phyloP scores from a whole-genome alignment of 1,284 basidiomycete genomes.

The Quambalaria eucalypti region DNA sequence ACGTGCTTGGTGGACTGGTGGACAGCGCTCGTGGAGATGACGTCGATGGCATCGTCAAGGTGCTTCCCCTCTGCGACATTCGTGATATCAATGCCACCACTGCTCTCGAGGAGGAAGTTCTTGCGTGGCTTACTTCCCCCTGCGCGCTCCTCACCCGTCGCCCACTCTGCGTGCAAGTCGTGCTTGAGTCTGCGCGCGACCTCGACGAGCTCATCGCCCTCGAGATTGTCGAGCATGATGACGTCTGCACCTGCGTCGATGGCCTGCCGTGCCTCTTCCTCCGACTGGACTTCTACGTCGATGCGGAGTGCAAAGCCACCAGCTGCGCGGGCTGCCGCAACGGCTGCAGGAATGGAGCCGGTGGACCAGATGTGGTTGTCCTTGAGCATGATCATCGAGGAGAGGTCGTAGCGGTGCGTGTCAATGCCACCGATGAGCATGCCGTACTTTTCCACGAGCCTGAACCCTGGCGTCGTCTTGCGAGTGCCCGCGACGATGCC shows the following conservation, averaged over 20 bases:
- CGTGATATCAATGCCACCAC: slow-evolving; percentile 38
- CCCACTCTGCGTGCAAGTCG: slow-evolving; percentile 9
- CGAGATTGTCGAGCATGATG: slow-evolving; percentile 74
- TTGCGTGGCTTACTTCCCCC: slow-evolving; percentile 3
- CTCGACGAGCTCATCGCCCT: slow-evolving; percentile 28
- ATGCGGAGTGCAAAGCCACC: slow-evolving; percentile 87
- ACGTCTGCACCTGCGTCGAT: slow-evolving; percentile 93
- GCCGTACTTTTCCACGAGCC: slow-evolving; percentile 95
- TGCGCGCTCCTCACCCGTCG: not conserved
- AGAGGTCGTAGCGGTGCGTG: slow-evolving; percentile 88
- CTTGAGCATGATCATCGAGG: slow-evolving; percentile 99
- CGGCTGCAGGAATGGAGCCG: slow-evolving; percentile 81
- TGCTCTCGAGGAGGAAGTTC: slow-evolving; percentile 39
- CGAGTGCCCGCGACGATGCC: slow-evolving; percentile 89
- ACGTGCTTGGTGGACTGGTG: slow-evolving; percentile 46
- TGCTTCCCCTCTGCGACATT: slow-evolving; percentile 33
- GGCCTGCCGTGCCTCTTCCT: slow-evolving; percentile 86
- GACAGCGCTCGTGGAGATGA: slow-evolving; percentile 39
- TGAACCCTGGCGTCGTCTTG: slow-evolving; percentile 90
- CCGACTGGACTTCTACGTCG: slow-evolving; percentile 84
- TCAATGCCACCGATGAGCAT: slow-evolving; percentile 98
- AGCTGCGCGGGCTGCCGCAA: slow-evolving; percentile 72
- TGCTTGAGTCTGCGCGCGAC: slow-evolving; percentile 27
- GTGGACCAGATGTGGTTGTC: slow-evolving; percentile 99
- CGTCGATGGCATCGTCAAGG: slow-evolving; percentile 39